phyloP scores from a whole-genome alignment of 805 yeast genomes.

The Suhomyces pyralidae region DNA sequence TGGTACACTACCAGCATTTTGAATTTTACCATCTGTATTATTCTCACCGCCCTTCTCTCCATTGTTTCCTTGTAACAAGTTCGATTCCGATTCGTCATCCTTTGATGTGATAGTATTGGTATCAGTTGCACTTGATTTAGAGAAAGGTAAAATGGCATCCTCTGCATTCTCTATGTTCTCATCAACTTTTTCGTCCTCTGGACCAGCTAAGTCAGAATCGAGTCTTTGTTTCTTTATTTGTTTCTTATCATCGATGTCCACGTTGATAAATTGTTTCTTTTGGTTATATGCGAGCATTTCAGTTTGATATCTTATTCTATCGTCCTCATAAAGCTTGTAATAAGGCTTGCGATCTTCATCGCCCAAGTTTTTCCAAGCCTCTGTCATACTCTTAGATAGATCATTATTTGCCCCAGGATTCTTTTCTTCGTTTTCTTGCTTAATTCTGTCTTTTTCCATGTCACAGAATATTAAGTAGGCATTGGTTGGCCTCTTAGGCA shows the following conservation, averaged over 20 bases:
- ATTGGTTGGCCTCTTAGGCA: constrained; percentile 87
- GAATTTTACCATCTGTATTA: not conserved
- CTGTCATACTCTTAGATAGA: constrained; percentile 74
- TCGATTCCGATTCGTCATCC: not conserved
- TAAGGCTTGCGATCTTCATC: constrained; percentile 71
- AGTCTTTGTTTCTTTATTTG: constrained; percentile 6
- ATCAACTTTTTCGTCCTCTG: constrained; percentile 7
- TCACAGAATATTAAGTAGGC: constrained; percentile 89
- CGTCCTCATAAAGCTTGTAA: constrained; percentile 73
- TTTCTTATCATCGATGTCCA: constrained; percentile 3
- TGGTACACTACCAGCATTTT: not conserved
- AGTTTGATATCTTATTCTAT: constrained; percentile 66
- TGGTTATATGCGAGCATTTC: constrained; percentile 61
- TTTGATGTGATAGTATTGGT: not conserved
- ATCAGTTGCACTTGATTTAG: not conserved
- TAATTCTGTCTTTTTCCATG: constrained; percentile 70
- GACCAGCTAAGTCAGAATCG: constrained; percentile 6
- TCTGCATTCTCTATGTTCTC: constrained; percentile 1
- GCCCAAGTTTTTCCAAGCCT: constrained; percentile 75
- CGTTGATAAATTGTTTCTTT: constrained; percentile 17
- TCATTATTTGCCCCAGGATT: constrained; percentile 54
- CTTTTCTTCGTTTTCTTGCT: constrained; percentile 51
- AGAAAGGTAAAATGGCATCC: not conserved
- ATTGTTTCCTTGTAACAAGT: not conserved
- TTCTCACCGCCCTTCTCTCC: not conserved